Evolutionary conservation across 768 basidiomycete genomes (phyloP).

Genomic region (Mycena amicta): DNA sequence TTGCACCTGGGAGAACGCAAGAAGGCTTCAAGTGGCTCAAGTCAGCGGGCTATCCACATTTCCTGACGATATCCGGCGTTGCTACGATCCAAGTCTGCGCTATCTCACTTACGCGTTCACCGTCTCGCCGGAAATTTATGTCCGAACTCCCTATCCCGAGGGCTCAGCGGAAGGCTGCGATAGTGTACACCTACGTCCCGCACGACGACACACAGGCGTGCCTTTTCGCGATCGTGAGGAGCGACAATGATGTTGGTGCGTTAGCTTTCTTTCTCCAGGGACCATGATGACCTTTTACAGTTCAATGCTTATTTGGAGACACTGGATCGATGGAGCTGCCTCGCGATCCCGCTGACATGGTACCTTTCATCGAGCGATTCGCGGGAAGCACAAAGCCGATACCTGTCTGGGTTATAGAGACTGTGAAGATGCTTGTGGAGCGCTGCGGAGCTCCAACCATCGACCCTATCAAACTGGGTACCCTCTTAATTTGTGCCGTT

Average conservation of each 20-base stretch:
- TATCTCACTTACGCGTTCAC: conserved; percentile 7
- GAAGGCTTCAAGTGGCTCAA: conserved; percentile 23
- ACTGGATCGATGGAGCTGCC: neutral
- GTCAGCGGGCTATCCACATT: conserved; percentile 3
- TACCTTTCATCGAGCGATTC: neutral
- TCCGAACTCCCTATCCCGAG: conserved; percentile 17
- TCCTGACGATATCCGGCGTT: neutral
- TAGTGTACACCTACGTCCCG: conserved; percentile 9
- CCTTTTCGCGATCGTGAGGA: neutral
- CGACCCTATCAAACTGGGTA: neutral
- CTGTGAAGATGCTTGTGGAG: neutral
- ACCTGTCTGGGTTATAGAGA: neutral
- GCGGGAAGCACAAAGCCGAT: neutral
- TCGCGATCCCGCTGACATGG: neutral
- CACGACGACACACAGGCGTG: neutral
- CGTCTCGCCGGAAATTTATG: conserved; percentile 16
- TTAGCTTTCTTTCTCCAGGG: neutral
- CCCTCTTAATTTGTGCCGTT: too few relatives aligned
- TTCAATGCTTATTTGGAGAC: neutral
- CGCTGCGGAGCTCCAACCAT: neutral
- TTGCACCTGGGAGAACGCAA: conserved; percentile 26
- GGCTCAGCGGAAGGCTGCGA: neutral
- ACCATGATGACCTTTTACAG: too few relatives aligned
- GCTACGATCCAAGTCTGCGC: conserved; percentile 24
- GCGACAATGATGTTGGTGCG: conserved; percentile 16